Conservation (phyloP, 2,329 filamentous ascomycete genomes). For the Fusarium brachygibbosum region DNA sequence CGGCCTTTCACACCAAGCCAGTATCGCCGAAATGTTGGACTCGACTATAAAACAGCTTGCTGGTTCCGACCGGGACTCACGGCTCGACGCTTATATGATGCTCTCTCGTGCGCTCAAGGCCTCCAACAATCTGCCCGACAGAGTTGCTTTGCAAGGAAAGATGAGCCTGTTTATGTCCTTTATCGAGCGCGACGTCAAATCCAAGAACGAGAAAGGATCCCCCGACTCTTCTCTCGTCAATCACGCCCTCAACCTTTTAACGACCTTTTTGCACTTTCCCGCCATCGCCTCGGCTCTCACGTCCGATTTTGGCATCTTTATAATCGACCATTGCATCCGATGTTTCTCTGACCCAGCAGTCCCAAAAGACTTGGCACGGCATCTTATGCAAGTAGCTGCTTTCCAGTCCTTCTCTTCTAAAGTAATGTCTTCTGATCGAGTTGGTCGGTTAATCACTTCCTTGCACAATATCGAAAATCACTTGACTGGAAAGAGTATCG, state of each 20-base stretch:
- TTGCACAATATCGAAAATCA: constrained; percentile 80
- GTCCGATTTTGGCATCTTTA: constrained; percentile 82
- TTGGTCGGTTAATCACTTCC: constrained; percentile 76
- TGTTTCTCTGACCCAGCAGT: constrained; percentile 76
- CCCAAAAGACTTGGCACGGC: constrained; percentile 83
- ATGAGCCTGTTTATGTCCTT: constrained; percentile 84
- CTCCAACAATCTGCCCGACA: constrained; percentile 85
- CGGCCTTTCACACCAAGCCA: constrained; percentile 58
- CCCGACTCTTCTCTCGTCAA: constrained; percentile 79
- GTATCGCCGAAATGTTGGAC: constrained; percentile 84
- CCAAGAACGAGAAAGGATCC: constrained; percentile 67
- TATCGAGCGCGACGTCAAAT: constrained; percentile 83
- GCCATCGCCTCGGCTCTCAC: constrained; percentile 78
- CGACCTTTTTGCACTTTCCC: constrained; percentile 80
- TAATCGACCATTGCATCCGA: constrained; percentile 84
- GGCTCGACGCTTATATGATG: constrained; percentile 88
- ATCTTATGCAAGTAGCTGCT: constrained; percentile 83
- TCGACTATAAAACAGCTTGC: constrained; percentile 86
- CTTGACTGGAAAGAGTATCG: constrained; percentile 83
- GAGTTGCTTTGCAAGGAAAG: constrained; percentile 78
- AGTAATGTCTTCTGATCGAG: constrained; percentile 79
- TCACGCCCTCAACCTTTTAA: constrained; percentile 82
- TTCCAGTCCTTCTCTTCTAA: constrained; percentile 83
- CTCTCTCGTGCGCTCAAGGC: constrained; percentile 81
- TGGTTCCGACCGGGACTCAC: constrained; percentile 77